Evolutionary conservation across 2,329 filamentous ascomycete species (phyloP).

Genomic region (Beauveria caledonica): DNA sequence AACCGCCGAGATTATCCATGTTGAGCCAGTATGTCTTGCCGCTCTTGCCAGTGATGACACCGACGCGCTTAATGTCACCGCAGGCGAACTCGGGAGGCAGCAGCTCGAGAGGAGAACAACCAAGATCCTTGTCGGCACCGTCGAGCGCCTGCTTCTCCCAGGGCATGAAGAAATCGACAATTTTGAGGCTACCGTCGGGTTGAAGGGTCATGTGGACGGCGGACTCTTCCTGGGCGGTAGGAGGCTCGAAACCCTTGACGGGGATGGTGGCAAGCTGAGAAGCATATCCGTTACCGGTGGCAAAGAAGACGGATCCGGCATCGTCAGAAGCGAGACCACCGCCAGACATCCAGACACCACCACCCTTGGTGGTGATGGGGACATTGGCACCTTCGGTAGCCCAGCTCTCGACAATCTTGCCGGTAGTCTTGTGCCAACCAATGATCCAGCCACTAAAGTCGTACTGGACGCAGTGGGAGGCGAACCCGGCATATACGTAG

Average conservation of each 20-base stretch:
- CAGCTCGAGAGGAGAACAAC: conserved; percentile 36
- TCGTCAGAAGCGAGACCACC: conserved; percentile 32
- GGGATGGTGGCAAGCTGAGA: conserved; percentile 30
- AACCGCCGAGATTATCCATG: conserved; percentile 32
- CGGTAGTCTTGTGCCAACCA: conserved; percentile 36
- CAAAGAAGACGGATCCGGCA: conserved; percentile 30
- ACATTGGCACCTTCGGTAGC: conserved; percentile 35
- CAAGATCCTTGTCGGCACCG: conserved; percentile 42
- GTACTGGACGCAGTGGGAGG: conserved; percentile 47
- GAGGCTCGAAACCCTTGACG: conserved; percentile 29
- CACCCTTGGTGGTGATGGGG: conserved; percentile 28
- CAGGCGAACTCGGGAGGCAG: conserved; percentile 34
- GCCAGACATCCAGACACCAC: conserved; percentile 36
- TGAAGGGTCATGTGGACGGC: conserved; percentile 36
- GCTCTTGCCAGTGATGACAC: conserved; percentile 42
- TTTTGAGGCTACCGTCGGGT: conserved; percentile 31
- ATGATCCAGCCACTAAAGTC: conserved; percentile 48
- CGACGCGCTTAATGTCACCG: conserved; percentile 36
- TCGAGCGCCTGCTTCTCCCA: conserved; percentile 43
- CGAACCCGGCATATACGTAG: conserved; percentile 44
- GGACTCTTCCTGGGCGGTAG: conserved; percentile 36
- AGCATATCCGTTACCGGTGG: conserved; percentile 33
- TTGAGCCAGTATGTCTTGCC: conserved; percentile 39
- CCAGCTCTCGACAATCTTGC: conserved; percentile 30
- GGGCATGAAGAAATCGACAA: conserved; percentile 47